Conservation (phyloP, 202 grass and related monocot species). For the Panicum hallii region DNA sequence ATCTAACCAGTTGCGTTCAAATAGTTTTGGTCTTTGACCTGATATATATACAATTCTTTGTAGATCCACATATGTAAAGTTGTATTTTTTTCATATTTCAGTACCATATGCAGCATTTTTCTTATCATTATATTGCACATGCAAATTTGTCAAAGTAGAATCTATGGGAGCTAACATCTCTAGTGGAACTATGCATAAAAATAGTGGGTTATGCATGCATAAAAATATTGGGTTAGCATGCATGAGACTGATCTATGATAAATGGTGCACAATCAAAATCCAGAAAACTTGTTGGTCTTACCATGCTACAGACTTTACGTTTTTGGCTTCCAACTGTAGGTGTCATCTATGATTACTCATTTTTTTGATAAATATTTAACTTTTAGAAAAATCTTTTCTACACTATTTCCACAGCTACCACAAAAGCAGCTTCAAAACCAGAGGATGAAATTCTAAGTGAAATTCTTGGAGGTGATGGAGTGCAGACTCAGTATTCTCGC, state of each 20-base stretch:
- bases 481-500: conserved; percentile 44
- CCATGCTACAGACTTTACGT: conserved; percentile 24
- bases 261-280: conserved; percentile 16
- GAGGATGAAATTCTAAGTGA: conserved; percentile 71
- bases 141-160: conserved; percentile 8
- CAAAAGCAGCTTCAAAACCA: conserved; percentile 54
- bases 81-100: conserved; percentile 26
- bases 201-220: conserved; percentile 26
- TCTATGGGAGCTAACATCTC: conserved; percentile 10
- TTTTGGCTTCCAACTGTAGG: conserved; percentile 31
- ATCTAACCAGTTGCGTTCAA: conserved; percentile 22
- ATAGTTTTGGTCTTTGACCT: conserved; percentile 19
- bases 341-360: conserved; percentile 22
- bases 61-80: conserved; percentile 13
- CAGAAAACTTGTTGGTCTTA: conserved; percentile 2
- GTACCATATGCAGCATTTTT: not conserved
- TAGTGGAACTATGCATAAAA: conserved; percentile 7
- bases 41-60: conserved; percentile 17
- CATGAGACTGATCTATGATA: conserved; percentile 8
- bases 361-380: conserved; percentile 19
- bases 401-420: conserved; percentile 52
- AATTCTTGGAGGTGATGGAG: conserved; percentile 67
- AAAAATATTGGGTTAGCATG: conserved; percentile 17
- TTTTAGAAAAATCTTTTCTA: conserved; percentile 31
- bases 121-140: conserved; percentile 8